Conservation (phyloP, 805 yeast species). For the Starmerella cellae region DNA sequence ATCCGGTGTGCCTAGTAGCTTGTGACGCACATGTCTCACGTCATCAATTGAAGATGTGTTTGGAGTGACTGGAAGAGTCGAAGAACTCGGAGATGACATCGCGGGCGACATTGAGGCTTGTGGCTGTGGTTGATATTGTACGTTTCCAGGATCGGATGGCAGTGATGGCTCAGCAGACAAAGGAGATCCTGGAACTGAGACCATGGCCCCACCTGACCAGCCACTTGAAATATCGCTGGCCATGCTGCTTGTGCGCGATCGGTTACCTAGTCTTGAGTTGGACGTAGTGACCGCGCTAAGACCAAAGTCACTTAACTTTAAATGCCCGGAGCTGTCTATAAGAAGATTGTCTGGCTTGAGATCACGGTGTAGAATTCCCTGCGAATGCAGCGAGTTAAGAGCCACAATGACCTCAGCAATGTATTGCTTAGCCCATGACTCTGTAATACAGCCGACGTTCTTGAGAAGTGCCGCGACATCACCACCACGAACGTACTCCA, state of each 20-base stretch:
- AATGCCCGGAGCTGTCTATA: conserved; percentile 75
- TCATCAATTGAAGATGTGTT: background rate
- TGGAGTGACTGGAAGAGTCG: background rate
- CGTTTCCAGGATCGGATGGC: background rate
- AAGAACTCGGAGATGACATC: background rate
- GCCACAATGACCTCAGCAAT: conserved; percentile 85
- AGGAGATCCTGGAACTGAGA: background rate
- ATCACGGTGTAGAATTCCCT: conserved; percentile 89
- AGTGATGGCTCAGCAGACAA: background rate
- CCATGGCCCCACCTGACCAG: background rate
- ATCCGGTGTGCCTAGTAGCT: conserved; percentile 84
- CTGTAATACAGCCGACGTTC: conserved; percentile 69
- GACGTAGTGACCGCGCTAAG: conserved; percentile 28
- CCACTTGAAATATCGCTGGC: background rate
- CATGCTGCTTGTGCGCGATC: background rate
- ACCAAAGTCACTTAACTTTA: conserved; percentile 92
- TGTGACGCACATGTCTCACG: background rate
- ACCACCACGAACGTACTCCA: conserved; percentile 95
- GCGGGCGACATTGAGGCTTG: background rate
- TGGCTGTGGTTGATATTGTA: no score
- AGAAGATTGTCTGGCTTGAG: conserved; percentile 87
- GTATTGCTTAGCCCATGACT: conserved; percentile 68
- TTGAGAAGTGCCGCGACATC: conserved; percentile 81
- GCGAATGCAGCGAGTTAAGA: conserved; percentile 72
- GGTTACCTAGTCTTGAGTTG: background rate